These are phyloP conservation scores for Geotrichum fermentans DNA, from an alignment of 1,139 yeast genomes.

Conservation along the genomic window DNA sequence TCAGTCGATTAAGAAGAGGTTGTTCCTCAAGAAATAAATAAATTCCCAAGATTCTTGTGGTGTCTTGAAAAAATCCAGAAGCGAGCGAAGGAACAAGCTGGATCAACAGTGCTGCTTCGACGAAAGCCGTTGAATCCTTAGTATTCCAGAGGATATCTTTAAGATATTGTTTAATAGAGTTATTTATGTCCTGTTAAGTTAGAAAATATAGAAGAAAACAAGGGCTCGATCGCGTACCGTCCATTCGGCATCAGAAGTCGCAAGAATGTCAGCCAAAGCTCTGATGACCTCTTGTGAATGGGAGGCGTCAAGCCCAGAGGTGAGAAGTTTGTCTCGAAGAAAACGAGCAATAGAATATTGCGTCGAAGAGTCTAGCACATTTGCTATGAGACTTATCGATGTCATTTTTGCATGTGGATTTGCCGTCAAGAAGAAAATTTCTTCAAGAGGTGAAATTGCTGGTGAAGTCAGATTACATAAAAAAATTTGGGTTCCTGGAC, in stretches of 20 bases:
- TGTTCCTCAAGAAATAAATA: slow-evolving; percentile 16
- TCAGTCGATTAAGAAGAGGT: slow-evolving; percentile 7
- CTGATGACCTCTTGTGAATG: slow-evolving; percentile 1
- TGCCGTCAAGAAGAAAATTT: neutral
- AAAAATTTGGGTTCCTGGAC: neutral
- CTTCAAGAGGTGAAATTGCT: neutral
- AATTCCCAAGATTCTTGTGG: slow-evolving; percentile 3
- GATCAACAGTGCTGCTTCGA: neutral
- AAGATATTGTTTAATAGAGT: slow-evolving; percentile 2
- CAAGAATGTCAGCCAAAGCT: slow-evolving; percentile 13
- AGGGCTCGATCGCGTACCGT: too few relatives aligned
- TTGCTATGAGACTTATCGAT: slow-evolving; percentile 11
- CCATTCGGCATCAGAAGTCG: slow-evolving; percentile 6
- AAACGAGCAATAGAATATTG: slow-evolving; percentile 14
- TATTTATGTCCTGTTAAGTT: slow-evolving; percentile 6
- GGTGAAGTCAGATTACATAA: neutral
- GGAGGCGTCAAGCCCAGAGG: slow-evolving; percentile 1
- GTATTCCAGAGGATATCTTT: slow-evolving; percentile 2
- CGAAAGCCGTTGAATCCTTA: neutral
- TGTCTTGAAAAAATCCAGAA: slow-evolving; percentile 10
- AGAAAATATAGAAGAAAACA: too few relatives aligned
- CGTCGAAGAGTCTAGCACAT: slow-evolving; percentile 14
- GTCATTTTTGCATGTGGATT: slow-evolving; percentile 11
- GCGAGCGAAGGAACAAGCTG: neutral
- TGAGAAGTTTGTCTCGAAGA: slow-evolving; percentile 10